Evolutionary conservation across 2,329 filamentous ascomycete genomes (phyloP).

Genomic region (Fulvia fulva): DNA sequence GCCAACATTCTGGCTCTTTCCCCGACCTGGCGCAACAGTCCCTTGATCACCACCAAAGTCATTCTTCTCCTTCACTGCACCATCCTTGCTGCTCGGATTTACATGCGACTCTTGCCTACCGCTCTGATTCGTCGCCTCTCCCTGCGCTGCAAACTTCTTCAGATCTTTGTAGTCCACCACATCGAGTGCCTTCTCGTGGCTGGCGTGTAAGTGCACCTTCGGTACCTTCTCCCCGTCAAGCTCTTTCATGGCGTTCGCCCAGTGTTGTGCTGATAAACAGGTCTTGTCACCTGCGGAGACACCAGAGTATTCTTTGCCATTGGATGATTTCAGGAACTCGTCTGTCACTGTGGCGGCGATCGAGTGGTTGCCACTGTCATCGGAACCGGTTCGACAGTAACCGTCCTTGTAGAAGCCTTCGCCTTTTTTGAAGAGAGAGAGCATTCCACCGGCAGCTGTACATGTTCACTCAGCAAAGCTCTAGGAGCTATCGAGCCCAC

Average conservation of each 20-base stretch:
- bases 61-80: slow-evolving; percentile 17
- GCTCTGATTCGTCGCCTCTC: slow-evolving; percentile 13
- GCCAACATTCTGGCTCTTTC: slow-evolving; percentile 6
- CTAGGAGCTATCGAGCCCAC: neutral
- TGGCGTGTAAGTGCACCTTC: slow-evolving; percentile 17
- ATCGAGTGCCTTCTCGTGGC: slow-evolving; percentile 17
- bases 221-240: slow-evolving; percentile 15
- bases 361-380: slow-evolving; percentile 11
- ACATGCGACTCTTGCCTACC: slow-evolving; percentile 17
- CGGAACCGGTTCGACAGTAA: slow-evolving; percentile 14
- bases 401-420: slow-evolving; percentile 16
- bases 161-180: slow-evolving; percentile 11
- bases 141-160: slow-evolving; percentile 14
- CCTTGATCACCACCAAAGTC: slow-evolving; percentile 17
- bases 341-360: slow-evolving; percentile 19
- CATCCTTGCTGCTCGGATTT: slow-evolving; percentile 10
- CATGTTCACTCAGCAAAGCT: neutral
- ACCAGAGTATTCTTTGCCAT: slow-evolving; percentile 14
- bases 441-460: slow-evolving; percentile 10
- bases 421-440: slow-evolving; percentile 13
- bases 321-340: slow-evolving; percentile 17
- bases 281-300: slow-evolving; percentile 15
- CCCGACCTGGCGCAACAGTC: slow-evolving; percentile 14
- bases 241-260: slow-evolving; percentile 14
- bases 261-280: slow-evolving; percentile 16